Conservation (phyloP, 345 rosid genomes). For the Euphorbia pulcherrima region DNA sequence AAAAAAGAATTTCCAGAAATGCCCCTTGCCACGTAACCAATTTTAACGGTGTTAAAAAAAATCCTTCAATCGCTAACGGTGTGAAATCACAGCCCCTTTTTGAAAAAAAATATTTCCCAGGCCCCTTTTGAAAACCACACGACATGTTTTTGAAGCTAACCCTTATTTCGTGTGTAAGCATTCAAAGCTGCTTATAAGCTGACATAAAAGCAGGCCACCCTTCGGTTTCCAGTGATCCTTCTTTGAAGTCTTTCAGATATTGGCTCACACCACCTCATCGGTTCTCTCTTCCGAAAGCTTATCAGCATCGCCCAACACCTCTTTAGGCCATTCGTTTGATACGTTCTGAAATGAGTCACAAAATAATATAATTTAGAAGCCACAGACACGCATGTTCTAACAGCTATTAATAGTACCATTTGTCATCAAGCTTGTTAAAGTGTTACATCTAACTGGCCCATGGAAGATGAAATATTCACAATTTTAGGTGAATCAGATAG, state of each 20-base stretch:
- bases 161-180: conserved; percentile 30
- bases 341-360: conserved; percentile 16
- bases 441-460: conserved; percentile 15
- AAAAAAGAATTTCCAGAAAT: no score
- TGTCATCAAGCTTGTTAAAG: no score
- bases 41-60: no score
- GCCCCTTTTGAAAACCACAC: no score
- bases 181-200: conserved; percentile 32
- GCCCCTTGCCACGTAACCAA: no score
- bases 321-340: conserved; percentile 27
- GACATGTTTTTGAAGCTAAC: no score
- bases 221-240: conserved; percentile 22
- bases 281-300: conserved; percentile 32
- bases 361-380: background rate
- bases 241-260: conserved; percentile 26
- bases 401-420: background rate
- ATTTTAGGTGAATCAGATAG: conserved; percentile 25
- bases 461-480: conserved; percentile 35
- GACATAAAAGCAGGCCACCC: conserved; percentile 23
- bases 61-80: no score
- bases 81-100: no score
- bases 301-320: conserved; percentile 20
- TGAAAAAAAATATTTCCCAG: no score
- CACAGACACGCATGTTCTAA: background rate
- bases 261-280: conserved; percentile 24